phyloP scores from a whole-genome alignment of 768 basidiomycete species.

The Agrocybe praecox region DNA sequence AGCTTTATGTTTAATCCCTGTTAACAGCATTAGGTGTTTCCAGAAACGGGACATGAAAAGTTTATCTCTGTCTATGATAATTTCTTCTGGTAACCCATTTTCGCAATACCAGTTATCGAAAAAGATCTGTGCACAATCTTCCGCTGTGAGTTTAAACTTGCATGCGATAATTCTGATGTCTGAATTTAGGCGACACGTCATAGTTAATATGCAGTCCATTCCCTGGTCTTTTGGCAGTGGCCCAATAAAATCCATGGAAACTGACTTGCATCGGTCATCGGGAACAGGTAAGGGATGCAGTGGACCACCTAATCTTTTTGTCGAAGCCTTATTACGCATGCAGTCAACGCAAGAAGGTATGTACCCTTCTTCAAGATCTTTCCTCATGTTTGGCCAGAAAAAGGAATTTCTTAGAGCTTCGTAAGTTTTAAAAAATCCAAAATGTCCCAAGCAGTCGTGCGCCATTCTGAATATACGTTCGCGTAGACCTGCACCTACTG shows the following conservation, averaged over 20 bases:
- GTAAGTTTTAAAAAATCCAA: constrained; percentile 33
- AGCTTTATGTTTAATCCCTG: no score
- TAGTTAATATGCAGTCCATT: constrained; percentile 22
- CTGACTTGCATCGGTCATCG: constrained; percentile 13
- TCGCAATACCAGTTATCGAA: no score
- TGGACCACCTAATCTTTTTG: constrained; percentile 27
- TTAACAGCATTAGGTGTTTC: no score
- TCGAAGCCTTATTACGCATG: constrained; percentile 34
- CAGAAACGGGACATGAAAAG: no score
- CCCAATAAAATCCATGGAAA: constrained; percentile 37
- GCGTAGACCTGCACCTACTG: background rate
- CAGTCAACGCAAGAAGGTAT: constrained; percentile 33
- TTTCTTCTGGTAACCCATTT: no score
- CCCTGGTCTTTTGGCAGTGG: constrained; percentile 33
- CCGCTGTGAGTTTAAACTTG: background rate
- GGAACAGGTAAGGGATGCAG: constrained; percentile 27
- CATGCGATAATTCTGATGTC: constrained; percentile 5
- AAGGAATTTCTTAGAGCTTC: constrained; percentile 18
- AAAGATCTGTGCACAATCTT: no score
- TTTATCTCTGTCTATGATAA: no score
- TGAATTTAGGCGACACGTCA: constrained; percentile 15
- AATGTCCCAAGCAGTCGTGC: constrained; percentile 32
- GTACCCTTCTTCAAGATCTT: constrained; percentile 30
- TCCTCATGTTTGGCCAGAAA: constrained; percentile 37
- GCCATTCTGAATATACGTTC: constrained; percentile 22